These are phyloP conservation scores for Xylaria arbuscula DNA, from an alignment of 2,329 filamentous ascomycete genomes.

Conservation along the genomic window DNA sequence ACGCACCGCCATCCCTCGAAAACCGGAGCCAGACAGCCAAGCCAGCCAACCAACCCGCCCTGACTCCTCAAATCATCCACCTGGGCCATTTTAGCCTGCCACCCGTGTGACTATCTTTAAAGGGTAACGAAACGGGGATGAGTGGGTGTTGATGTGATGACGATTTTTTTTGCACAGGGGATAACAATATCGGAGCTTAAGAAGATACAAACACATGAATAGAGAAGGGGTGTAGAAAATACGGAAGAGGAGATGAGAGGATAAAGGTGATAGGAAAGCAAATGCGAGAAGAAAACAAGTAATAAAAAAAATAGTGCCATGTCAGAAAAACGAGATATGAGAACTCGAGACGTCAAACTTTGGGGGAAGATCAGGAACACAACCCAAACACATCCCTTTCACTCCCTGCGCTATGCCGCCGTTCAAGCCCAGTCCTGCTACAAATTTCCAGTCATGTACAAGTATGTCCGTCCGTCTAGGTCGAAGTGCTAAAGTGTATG, in stretches of 20 bases:
- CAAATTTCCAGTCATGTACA: conserved; percentile 52
- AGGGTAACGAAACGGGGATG: conserved; percentile 25
- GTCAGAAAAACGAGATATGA: conserved; percentile 45
- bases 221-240: conserved; percentile 37
- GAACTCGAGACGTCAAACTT: conserved; percentile 44
- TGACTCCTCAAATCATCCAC: conserved; percentile 40
- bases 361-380: conserved; percentile 45
- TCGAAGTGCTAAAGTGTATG: conserved; percentile 48
- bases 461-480: conserved; percentile 46
- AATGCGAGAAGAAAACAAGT: conserved; percentile 22
- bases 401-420: conserved; percentile 54
- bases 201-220: conserved; percentile 35
- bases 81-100: conserved; percentile 37
- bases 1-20: conserved; percentile 40
- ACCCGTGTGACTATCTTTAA: conserved; percentile 39
- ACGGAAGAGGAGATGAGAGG: conserved; percentile 20
- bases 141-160: conserved; percentile 24
- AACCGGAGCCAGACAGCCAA: conserved; percentile 40
- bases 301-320: conserved; percentile 38
- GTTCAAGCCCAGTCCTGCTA: conserved; percentile 47
- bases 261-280: conserved; percentile 33
- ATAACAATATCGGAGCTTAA: conserved; percentile 30
- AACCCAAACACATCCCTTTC: conserved; percentile 51
- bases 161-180: conserved; percentile 28
- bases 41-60: conserved; percentile 40